Conservation (phyloP, 345 rosid species). For the Eucalyptus decipiens region DNA sequence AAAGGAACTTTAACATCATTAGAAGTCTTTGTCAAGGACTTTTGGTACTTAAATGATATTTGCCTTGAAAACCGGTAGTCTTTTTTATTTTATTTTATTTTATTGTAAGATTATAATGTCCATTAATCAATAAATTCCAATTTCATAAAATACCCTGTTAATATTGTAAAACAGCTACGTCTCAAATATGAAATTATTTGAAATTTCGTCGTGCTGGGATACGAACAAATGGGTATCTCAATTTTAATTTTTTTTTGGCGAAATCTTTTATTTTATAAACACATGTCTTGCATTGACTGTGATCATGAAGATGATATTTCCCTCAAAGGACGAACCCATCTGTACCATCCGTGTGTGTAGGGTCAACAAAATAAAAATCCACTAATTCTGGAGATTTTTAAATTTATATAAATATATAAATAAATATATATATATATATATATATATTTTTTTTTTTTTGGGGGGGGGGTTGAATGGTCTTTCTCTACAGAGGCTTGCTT, state of each 20-base stretch:
- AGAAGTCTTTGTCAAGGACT: background rate
- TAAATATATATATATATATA: no score
- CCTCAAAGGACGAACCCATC: background rate
- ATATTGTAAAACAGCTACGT: background rate
- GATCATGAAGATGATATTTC: background rate
- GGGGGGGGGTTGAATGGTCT: background rate
- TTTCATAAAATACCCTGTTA: background rate
- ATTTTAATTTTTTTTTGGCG: no score
- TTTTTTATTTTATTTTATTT: no score
- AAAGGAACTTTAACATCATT: background rate
- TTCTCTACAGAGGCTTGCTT: background rate
- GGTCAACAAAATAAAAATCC: background rate
- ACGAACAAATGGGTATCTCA: background rate
- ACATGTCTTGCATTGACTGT: background rate
- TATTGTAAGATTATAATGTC: background rate
- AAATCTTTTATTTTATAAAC: background rate
- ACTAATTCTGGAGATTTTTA: background rate
- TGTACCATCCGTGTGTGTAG: background rate
- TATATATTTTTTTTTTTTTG: no score
- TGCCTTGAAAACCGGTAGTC: background rate
- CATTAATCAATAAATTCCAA: background rate
- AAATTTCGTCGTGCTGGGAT: background rate
- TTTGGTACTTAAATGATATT: background rate
- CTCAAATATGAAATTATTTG: background rate
- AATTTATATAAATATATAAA: background rate